These are phyloP conservation scores for Acanthamoeba lenticulata DNA, from an alignment of 208 protist genomes.

Conservation along the genomic window DNA sequence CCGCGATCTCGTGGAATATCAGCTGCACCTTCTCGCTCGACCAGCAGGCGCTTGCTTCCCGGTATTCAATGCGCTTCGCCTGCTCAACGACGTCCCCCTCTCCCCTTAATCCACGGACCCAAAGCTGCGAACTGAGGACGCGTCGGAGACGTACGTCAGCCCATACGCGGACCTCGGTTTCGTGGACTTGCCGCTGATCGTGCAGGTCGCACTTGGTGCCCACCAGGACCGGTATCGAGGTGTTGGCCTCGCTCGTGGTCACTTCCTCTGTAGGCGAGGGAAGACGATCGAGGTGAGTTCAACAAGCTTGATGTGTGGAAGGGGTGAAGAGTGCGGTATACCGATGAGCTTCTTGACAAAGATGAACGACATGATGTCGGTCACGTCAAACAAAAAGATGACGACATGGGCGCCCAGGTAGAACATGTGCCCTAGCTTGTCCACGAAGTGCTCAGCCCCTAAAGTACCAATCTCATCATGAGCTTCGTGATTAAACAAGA, in stretches of 20 bases:
- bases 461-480: not conserved
- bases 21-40: not conserved
- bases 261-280: conserved; percentile 18
- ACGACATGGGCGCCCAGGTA: conserved; percentile 8
- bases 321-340: not conserved
- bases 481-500: no score
- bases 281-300: not conserved
- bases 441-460: conserved; percentile 44
- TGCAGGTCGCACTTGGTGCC: conserved; percentile 1
- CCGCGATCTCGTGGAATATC: not conserved
- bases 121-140: not conserved
- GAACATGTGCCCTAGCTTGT: conserved; percentile 22
- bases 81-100: no score
- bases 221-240: not conserved
- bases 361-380: conserved; percentile 46
- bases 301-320: not conserved
- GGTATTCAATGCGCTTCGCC: conserved; percentile 20
- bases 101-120: not conserved
- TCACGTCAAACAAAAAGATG: conserved; percentile 30
- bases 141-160: not conserved
- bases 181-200: not conserved
- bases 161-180: not conserved
- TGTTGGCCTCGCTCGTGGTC: not conserved
- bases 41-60: conserved; percentile 17
- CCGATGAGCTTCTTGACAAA: conserved; percentile 46